Evolutionary conservation across 2,329 filamentous ascomycete genomes (phyloP), one percentile per base, ranked within the genome.

Genomic region (Colletotrichum truncatum): DNA sequence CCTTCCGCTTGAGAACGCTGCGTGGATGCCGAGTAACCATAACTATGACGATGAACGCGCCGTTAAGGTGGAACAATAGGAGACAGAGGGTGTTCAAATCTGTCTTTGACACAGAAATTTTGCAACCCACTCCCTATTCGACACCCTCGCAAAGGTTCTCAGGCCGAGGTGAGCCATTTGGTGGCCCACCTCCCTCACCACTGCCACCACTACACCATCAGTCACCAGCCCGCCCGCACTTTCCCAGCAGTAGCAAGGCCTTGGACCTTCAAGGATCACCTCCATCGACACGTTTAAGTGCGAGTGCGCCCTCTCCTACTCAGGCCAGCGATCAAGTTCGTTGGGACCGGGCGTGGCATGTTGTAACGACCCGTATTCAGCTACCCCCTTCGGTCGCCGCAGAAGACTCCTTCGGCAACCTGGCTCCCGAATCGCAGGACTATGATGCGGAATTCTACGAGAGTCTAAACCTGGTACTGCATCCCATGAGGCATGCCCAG

Each of bases 281-380:
- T 70, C 51, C 69, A 49, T 43, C 51, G 21, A 48, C 39, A 8
- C 39, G 21, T 4, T 30, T 63, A 46, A 34, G 59, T 49, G 10
- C 43, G 52, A 34, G 59, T 49, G 10, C 43, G 52, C 32, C 61
- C 61, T 28, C 68, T 51, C n/a, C 62, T 38, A 23, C 39, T 14
- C 54, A 77, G 62, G 73, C 77, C 53, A 76, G 79, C 65, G 82
- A 88, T 68, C 88, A 89, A 75, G 80, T 83, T 57, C 81, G 81
- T 67, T 89, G 84, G 81, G 87, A 90, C 72, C 79, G 84, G 67
- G 86, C 88, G 63, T 91, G 89, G 89, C 85, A 88, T 72, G 77
- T 81, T 26, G 87, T 90, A 66, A 90, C 87, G 14, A 81, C 85
- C 28, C 80, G 80, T 32, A 85, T 91, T 46, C 81, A 82, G 48